These are phyloP conservation scores for Sporothrix pseudoabietina DNA, from an alignment of 2,329 filamentous ascomycete species.

Conservation along the genomic window DNA sequence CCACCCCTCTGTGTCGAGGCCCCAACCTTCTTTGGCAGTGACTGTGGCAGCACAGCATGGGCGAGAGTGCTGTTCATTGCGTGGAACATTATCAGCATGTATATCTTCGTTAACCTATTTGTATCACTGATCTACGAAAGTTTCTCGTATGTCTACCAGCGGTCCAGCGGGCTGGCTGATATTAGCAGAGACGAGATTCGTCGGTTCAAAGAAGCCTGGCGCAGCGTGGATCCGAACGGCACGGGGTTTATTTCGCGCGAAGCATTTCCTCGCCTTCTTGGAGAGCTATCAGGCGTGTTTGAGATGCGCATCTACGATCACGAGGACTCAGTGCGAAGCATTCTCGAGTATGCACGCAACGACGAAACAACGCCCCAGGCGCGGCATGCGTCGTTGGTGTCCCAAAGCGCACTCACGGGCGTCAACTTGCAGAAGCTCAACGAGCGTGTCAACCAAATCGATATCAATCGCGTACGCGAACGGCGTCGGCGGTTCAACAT, in stretches of 20 bases:
- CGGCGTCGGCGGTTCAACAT: slow-evolving; percentile 80
- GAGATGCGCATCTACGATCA: slow-evolving; percentile 95
- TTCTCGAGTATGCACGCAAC: slow-evolving; percentile 80
- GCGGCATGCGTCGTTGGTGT: slow-evolving; percentile 58
- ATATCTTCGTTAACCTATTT: slow-evolving; percentile 97
- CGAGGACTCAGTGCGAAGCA: slow-evolving; percentile 81
- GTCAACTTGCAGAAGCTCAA: slow-evolving; percentile 78
- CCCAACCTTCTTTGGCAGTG: slow-evolving; percentile 76
- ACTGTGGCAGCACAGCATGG: slow-evolving; percentile 91
- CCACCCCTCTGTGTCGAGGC: slow-evolving; percentile 78
- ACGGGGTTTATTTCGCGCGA: slow-evolving; percentile 90
- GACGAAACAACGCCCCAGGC: slow-evolving; percentile 47
- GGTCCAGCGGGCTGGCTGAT: slow-evolving; percentile 86
- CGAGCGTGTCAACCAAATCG: slow-evolving; percentile 69
- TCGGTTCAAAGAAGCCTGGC: slow-evolving; percentile 98
- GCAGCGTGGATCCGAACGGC: slow-evolving; percentile 88
- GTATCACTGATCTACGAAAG: slow-evolving; percentile 99
- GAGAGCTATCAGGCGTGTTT: slow-evolving; percentile 91
- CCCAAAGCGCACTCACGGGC: slow-evolving; percentile 55
- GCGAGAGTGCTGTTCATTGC: slow-evolving; percentile 86
- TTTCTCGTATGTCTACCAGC: slow-evolving; percentile 98
- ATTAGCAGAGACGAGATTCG: slow-evolving; percentile 93
- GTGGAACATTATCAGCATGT: slow-evolving; percentile 99
- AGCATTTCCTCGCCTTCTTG: slow-evolving; percentile 81
- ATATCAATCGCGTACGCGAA: slow-evolving; percentile 71